Base-by-base conservation (phyloP, 164 flowering plant species). In the Amborella trichopoda region DNA sequence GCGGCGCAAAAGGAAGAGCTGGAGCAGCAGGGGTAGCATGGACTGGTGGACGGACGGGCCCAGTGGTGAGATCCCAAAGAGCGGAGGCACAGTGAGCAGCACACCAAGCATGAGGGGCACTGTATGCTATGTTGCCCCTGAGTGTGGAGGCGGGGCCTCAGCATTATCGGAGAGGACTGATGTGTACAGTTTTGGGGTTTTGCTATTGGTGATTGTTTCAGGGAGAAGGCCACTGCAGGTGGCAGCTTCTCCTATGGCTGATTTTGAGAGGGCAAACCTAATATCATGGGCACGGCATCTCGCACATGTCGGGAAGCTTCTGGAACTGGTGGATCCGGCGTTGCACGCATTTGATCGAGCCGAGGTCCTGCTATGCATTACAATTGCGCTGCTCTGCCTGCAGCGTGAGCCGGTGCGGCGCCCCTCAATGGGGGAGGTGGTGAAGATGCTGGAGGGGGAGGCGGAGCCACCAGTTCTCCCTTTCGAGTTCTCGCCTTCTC, bases 21-120 rank as follows among this genome's bases (percentile, higher is more conserved):
- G 81, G 24, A 69, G 61, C 53, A 67, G 74, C 28, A 74, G 78
- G 9, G 94, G 58, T 6, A 81, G 86, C 58, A 67, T 79, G 18
- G 96, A 90, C 71, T 77, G 95, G 90, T 87, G 87, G 95, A 49
- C 76, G 36, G 85, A 84, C 48, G 81, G 94, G 12, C 49, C 82
- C 11, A 85, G 94, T 52, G 90, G 86, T 16, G 69, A 78, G 18
- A 26, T 42, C n/a, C 83, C 84, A 12, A 86, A 81, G 56, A 86
- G 98, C 56, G 87, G 95, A 10, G 84, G 86, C 2, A n/a, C n/a
- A n/a, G 55, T 84, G 28, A 83, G 95, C 53, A 93, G 96, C 47
- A 93, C 96, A 0, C 95, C 96, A 0, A 93, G 99, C 46, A 93
- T 93, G 96, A 75, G 96, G 61, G 96, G 99, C 26, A 93, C 99